Evolutionary conservation across 768 basidiomycete species (phyloP), one percentile per base, ranked within the genome.

Genomic region (Lactifluus hygrophoroides): DNA sequence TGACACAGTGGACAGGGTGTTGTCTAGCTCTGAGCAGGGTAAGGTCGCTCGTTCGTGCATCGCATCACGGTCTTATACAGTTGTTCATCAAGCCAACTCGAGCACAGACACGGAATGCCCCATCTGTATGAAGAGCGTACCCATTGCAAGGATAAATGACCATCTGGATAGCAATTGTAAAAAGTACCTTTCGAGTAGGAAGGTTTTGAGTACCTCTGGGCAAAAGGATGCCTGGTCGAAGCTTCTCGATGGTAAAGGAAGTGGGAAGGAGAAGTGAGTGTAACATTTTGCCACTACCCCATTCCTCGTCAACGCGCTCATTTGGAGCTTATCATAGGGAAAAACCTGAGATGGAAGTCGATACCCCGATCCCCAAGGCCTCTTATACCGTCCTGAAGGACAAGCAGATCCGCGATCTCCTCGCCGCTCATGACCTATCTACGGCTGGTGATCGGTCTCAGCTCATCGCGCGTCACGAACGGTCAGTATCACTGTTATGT

Each of bases 111-210:
- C 42, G 21, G 54, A 52, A 44, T 56, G 54, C 51, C 54, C 62
- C 8, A 38, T 55, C 25, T 56, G 58, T 42, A 40, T 16, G 9
- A 61, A 61, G 16, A 54, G 52, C 1, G 62, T 74, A 25, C 65
- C 66, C 3, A 64, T 71, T 19, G 52, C 64, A 10, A 54, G 52
- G 16, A 71, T 75, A 43, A 71, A 73, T 16, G 47, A 64, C 7
- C 74, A 75, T 47, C 61, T 75, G 37, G 73, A 75, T 38, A 64
- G 66, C 56, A 67, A 68, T 1, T 75, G 73, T 49, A 66, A 63
- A 51, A 32, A 16, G 25, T 51, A 57, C 21, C 27, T 28, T 13
- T 58, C 46, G n/a, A n/a, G 37, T 46, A 35, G 19, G 19, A 51
- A 48, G 17, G 51, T 45, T 21, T 50, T 42, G 32, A 64, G 60